phyloP scores from a whole-genome alignment of 2,329 filamentous ascomycete genomes.

The Torrubiellomyces zombiae region DNA sequence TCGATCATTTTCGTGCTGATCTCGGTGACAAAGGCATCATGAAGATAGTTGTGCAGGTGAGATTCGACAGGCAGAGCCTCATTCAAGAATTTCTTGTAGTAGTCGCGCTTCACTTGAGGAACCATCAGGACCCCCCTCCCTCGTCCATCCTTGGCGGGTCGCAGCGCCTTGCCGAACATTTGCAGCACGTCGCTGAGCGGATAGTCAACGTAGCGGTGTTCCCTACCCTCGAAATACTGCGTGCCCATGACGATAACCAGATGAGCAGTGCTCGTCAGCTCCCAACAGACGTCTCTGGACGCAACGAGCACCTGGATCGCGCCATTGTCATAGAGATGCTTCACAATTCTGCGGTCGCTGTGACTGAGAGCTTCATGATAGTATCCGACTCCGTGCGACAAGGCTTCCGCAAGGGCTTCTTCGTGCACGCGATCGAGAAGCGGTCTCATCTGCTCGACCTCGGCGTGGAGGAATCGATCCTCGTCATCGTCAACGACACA shows the following conservation, averaged over 20 bases:
- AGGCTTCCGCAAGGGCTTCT: constrained; percentile 68
- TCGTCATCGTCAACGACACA: constrained; percentile 82
- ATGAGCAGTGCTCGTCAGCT: constrained; percentile 74
- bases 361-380: constrained; percentile 85
- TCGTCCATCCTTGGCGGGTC: constrained; percentile 60
- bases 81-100: constrained; percentile 97
- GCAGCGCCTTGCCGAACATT: constrained; percentile 91
- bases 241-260: constrained; percentile 95
- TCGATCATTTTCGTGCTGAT: constrained; percentile 92
- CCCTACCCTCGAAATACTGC: constrained; percentile 89
- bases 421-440: constrained; percentile 75
- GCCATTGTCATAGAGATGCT: constrained; percentile 76
- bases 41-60: constrained; percentile 76
- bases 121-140: constrained; percentile 94
- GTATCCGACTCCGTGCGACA: constrained; percentile 90
- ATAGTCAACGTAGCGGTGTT: constrained; percentile 96
- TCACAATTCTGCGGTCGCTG: constrained; percentile 85
- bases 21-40: constrained; percentile 93
- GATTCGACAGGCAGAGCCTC: constrained; percentile 93
- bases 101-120: constrained; percentile 83
- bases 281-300: constrained; percentile 86
- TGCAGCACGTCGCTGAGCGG: constrained; percentile 85
- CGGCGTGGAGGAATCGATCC: constrained; percentile 79
- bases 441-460: constrained; percentile 65
- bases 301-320: constrained; percentile 71